phyloP scores from a whole-genome alignment of 768 basidiomycete species.

The Suillus fuscotomentosus region DNA sequence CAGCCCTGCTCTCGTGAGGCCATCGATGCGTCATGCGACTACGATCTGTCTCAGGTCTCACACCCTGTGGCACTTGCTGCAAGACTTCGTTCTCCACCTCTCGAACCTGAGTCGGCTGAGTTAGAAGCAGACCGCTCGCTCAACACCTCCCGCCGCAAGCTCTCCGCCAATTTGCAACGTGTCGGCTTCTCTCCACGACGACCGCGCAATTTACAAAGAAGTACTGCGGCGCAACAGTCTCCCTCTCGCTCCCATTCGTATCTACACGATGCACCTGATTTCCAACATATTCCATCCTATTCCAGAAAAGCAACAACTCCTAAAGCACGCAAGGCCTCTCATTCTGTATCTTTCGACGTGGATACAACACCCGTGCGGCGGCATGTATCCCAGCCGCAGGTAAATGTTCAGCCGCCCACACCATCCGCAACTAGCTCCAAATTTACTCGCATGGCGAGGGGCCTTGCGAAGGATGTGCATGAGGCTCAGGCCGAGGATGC shows the following conservation, averaged over 20 bases:
- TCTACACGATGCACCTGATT: background rate
- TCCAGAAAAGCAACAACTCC: constrained; percentile 32
- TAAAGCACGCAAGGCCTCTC: constrained; percentile 25
- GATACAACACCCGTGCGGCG: constrained; percentile 26
- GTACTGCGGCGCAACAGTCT: constrained; percentile 20
- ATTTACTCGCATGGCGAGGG: constrained; percentile 60
- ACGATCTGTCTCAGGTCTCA: constrained; percentile 60
- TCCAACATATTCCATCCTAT: constrained; percentile 1
- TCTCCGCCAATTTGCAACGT: constrained; percentile 69
- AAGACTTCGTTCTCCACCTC: constrained; percentile 45
- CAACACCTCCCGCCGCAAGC: constrained; percentile 52
- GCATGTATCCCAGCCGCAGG: constrained; percentile 30
- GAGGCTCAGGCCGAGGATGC: constrained; percentile 27
- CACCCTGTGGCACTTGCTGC: constrained; percentile 41
- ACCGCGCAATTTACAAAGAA: constrained; percentile 49
- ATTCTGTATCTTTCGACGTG: constrained; percentile 27
- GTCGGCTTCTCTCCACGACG: constrained; percentile 75
- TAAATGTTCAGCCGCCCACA: constrained; percentile 59
- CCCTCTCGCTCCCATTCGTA: constrained; percentile 17
- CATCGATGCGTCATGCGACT: constrained; percentile 58
- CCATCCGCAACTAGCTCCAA: constrained; percentile 54
- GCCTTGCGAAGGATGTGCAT: constrained; percentile 54
- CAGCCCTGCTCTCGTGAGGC: constrained; percentile 48
- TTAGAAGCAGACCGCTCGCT: constrained; percentile 47
- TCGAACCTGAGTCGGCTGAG: constrained; percentile 45